phyloP scores from a whole-genome alignment of 108 stramenopile species.

The Stephanodiscus minutulus region DNA sequence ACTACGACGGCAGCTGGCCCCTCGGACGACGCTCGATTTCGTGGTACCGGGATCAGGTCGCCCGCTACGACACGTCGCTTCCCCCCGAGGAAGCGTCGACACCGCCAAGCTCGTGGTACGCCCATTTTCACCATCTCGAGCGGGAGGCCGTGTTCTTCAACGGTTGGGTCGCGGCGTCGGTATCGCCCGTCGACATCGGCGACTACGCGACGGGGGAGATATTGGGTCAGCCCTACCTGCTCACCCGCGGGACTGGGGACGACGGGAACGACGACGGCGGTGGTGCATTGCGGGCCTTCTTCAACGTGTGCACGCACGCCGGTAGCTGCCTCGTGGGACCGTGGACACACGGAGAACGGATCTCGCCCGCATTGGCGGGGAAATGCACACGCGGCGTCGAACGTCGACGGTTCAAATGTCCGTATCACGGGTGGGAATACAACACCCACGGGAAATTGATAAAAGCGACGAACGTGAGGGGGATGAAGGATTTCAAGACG shows the following conservation, averaged over 20 bases:
- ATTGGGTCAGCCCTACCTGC: background rate
- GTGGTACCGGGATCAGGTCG: constrained; percentile 10
- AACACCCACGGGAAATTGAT: constrained; percentile 35
- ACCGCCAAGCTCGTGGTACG: constrained; percentile 35
- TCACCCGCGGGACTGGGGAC: background rate
- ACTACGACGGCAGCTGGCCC: background rate
- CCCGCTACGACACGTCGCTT: constrained; percentile 6
- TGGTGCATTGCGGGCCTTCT: constrained; percentile 24
- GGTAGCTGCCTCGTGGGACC: constrained; percentile 35
- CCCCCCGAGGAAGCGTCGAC: constrained; percentile 10
- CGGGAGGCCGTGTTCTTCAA: constrained; percentile 16
- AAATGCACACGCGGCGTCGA: background rate
- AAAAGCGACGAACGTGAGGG: constrained; percentile 43
- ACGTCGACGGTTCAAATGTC: constrained; percentile 22
- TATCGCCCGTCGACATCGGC: background rate
- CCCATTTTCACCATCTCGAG: constrained; percentile 9
- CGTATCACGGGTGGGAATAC: constrained; percentile 55
- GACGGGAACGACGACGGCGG: background rate
- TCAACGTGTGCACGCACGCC: constrained; percentile 44
- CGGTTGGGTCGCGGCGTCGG: constrained; percentile 19
- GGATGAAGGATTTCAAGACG: constrained; percentile 32
- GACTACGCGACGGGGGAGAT: background rate
- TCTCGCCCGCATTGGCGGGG: background rate
- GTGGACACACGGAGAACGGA: constrained; percentile 12
- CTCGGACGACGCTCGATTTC: no score